Evolutionary conservation across 1,139 yeast species (phyloP).

Genomic region (Casaregolazyma suthepensis): DNA sequence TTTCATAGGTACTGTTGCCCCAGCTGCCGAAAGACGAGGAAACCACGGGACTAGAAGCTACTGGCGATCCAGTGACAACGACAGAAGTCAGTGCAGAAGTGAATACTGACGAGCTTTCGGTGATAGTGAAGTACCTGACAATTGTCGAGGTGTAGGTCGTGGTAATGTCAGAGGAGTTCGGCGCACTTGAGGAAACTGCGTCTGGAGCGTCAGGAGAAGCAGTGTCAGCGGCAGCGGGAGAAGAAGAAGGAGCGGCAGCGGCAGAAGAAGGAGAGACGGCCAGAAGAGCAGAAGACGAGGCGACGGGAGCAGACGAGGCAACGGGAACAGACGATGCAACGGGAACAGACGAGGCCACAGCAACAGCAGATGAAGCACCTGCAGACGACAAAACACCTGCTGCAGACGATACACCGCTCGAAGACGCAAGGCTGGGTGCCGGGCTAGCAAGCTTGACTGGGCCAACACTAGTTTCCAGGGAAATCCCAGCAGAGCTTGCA

Average conservation of each 20-base stretch:
- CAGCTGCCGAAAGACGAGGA: slow-evolving; percentile 5
- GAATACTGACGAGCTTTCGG: slow-evolving; percentile 2
- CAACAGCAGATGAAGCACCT: background rate
- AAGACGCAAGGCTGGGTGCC: slow-evolving; percentile 10
- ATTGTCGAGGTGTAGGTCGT: background rate
- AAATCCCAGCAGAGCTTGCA: slow-evolving; percentile 12
- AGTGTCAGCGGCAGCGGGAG: slow-evolving; percentile 4
- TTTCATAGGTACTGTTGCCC: background rate
- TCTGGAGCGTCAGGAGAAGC: background rate
- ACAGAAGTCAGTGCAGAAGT: slow-evolving; percentile 8
- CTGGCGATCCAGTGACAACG: slow-evolving; percentile 1
- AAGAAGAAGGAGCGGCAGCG: slow-evolving; percentile 5
- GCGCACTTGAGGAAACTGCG: background rate
- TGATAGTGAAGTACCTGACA: background rate
- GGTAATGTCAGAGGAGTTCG: background rate
- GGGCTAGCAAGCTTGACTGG: background rate
- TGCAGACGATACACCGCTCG: background rate
- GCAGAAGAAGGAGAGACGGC: slow-evolving; percentile 5
- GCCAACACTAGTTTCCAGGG: background rate
- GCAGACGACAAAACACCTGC: background rate
- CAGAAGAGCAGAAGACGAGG: slow-evolving; percentile 9
- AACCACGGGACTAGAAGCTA: slow-evolving; percentile 13
- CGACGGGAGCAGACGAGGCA: too few species aligned
- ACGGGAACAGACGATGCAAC: too few species aligned
- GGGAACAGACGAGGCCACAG: background rate